A percentile compares a stretch with the other conserved stretches of the same genome.
Evolutionary conservation across 805 yeast genomes (phyloP).

Genomic region (Wickerhamiella siamensis): DNA sequence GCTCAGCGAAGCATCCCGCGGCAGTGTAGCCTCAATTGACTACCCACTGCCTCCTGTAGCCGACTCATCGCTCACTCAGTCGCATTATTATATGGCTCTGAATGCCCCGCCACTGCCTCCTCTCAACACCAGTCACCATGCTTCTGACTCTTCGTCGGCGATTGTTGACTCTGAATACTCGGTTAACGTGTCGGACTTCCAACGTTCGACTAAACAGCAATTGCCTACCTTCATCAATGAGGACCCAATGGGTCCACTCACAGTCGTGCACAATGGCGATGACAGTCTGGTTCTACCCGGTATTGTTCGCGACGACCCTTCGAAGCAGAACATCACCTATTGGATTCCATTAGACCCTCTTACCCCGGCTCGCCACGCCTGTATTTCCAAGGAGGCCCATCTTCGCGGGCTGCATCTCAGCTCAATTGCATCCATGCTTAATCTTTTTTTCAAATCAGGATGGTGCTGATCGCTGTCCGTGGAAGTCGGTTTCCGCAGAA

Average conservation of each 20-base stretch:
- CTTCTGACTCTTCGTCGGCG: too few relatives aligned
- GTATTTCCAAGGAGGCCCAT: slow-evolving; percentile 18
- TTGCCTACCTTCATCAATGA: neutral
- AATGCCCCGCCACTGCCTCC: too few relatives aligned
- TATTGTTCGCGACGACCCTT: neutral
- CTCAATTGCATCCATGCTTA: slow-evolving; percentile 19
- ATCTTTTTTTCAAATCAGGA: slow-evolving; percentile 15
- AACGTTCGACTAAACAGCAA: neutral
- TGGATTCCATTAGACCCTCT: slow-evolving; percentile 21
- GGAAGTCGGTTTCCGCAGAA: neutral
- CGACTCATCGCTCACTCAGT: too few relatives aligned
- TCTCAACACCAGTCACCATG: too few relatives aligned
- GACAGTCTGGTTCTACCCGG: neutral
- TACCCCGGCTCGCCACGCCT: slow-evolving; percentile 16
- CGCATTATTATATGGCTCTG: too few relatives aligned
- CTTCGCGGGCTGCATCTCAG: slow-evolving; percentile 19
- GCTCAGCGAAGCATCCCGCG: neutral
- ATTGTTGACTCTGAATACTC: neutral
- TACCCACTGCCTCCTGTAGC: neutral
- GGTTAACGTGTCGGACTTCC: neutral
- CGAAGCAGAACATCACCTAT: slow-evolving; percentile 16
- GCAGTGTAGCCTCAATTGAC: neutral
- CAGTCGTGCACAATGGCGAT: neutral
- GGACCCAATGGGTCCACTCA: neutral
- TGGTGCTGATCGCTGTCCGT: slow-evolving; percentile 7